Evolutionary conservation across 495 filamentous ascomycete species (phyloP).

Genomic region (Talaromyces borbonicus): DNA sequence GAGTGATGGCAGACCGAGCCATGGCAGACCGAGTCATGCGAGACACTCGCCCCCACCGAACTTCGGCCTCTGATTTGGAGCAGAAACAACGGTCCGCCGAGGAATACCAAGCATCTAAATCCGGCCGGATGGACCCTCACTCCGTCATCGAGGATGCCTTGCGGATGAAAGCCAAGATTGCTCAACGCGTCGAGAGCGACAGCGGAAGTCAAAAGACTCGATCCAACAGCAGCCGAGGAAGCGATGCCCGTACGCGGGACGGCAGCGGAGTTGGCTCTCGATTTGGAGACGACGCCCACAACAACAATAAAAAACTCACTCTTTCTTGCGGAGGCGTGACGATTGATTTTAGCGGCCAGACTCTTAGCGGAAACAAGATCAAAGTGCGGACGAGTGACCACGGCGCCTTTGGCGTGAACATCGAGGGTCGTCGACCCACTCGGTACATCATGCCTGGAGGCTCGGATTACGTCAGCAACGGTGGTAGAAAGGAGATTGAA

Average conservation of each 20-base stretch:
- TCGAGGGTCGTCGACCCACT: constrained; percentile 29
- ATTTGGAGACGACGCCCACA: constrained; percentile 27
- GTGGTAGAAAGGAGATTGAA: constrained; percentile 22
- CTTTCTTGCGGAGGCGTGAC: too few relatives aligned
- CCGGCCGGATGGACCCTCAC: constrained; percentile 22
- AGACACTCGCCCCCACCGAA: constrained; percentile 17
- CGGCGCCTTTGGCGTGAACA: constrained; percentile 30
- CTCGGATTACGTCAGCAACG: constrained; percentile 26
- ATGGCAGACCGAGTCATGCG: too few relatives aligned
- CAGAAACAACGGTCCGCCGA: constrained; percentile 28
- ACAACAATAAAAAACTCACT: constrained; percentile 33
- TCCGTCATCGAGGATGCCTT: constrained; percentile 30
- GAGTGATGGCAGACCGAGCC: too few relatives aligned
- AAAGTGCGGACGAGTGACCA: constrained; percentile 31
- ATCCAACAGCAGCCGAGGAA: constrained; percentile 36
- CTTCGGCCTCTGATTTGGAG: constrained; percentile 17
- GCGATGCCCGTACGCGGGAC: constrained; percentile 22
- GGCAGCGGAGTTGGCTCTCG: constrained; percentile 25
- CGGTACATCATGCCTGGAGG: constrained; percentile 23
- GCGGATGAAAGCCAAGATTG: constrained; percentile 19
- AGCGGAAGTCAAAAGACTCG: constrained; percentile 37
- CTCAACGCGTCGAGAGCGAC: constrained; percentile 26
- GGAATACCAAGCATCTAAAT: constrained; percentile 29
- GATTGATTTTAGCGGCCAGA: constrained; percentile 29
- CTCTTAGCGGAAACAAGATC: constrained; percentile 30